phyloP scores from a whole-genome alignment of 345 rosid species.

The Corchorus capsularis region DNA sequence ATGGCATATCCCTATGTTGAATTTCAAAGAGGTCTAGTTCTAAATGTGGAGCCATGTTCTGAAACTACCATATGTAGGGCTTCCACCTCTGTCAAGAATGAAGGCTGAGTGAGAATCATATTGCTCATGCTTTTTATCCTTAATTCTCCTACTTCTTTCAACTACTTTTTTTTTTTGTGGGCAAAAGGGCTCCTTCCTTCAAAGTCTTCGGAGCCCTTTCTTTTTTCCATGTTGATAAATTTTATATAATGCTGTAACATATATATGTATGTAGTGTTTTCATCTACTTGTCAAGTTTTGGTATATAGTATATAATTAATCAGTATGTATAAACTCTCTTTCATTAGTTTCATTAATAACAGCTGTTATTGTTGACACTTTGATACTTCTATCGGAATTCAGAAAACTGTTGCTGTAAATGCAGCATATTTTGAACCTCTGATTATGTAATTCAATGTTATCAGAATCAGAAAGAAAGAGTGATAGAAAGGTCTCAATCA shows the following conservation, averaged over 20 bases:
- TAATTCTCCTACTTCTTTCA: not conserved
- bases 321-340: constrained; percentile 8
- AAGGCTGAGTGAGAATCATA: constrained; percentile 13
- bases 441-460: not conserved
- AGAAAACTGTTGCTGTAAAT: not conserved
- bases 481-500: not conserved
- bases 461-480: not conserved
- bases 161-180: not conserved
- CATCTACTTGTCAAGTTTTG: constrained; percentile 3
- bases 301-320: constrained; percentile 11
- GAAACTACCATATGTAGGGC: not conserved
- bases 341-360: not conserved
- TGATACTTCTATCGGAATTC: not conserved
- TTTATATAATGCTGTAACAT: constrained; percentile 23
- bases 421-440: not conserved
- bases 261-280: constrained; percentile 10
- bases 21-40: constrained; percentile 40
- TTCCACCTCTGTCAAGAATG: constrained; percentile 8
- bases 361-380: not conserved
- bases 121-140: not conserved
- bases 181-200: constrained; percentile 18
- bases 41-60: constrained; percentile 34
- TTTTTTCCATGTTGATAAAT: not conserved
- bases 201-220: not conserved
- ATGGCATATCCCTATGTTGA: constrained; percentile 57